Percentiles rank a stretch among this genome's conserved stretches.
Evolutionary conservation across 768 basidiomycete species (phyloP).

Genomic region (Mycena epipterygia): DNA sequence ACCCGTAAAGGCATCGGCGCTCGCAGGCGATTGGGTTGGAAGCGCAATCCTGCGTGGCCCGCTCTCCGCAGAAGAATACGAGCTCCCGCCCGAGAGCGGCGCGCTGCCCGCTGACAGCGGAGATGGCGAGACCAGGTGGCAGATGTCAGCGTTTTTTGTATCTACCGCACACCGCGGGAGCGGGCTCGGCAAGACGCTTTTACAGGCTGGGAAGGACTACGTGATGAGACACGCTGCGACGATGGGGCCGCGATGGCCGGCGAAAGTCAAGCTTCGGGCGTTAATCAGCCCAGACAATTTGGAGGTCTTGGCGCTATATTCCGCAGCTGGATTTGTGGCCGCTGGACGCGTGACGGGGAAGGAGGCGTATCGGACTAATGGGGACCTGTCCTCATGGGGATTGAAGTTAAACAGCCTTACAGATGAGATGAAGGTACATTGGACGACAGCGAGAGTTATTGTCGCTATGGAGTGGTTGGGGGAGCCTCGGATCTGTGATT

Average conservation of each 20-base stretch:
- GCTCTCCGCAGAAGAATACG: slow-evolving; percentile 20
- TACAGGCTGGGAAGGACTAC: slow-evolving; percentile 34
- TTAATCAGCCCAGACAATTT: slow-evolving; percentile 32
- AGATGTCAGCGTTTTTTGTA: slow-evolving; percentile 33
- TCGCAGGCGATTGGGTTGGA: slow-evolving; percentile 27
- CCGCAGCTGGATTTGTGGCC: slow-evolving; percentile 20
- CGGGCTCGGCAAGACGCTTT: slow-evolving; percentile 32
- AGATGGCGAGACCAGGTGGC: slow-evolving; percentile 33
- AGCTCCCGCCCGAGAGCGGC: slow-evolving; percentile 9
- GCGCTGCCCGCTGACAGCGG: neutral
- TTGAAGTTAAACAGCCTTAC: slow-evolving; percentile 21
- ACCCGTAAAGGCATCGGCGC: neutral
- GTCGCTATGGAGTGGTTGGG: slow-evolving; percentile 30
- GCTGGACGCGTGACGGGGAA: slow-evolving; percentile 28
- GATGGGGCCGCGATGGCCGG: neutral
- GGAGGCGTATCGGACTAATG: slow-evolving; percentile 34
- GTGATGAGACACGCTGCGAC: neutral
- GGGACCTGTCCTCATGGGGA: slow-evolving; percentile 15
- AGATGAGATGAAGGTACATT: slow-evolving; percentile 28
- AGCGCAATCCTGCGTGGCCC: slow-evolving; percentile 32
- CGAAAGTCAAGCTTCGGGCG: slow-evolving; percentile 14
- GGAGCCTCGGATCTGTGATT: too few relatives aligned
- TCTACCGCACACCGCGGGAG: slow-evolving; percentile 27
- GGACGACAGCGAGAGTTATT: slow-evolving; percentile 17
- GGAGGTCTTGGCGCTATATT: slow-evolving; percentile 23